phyloP scores from a whole-genome alignment of 164 flowering plant genomes.

The Stephania japonica region DNA sequence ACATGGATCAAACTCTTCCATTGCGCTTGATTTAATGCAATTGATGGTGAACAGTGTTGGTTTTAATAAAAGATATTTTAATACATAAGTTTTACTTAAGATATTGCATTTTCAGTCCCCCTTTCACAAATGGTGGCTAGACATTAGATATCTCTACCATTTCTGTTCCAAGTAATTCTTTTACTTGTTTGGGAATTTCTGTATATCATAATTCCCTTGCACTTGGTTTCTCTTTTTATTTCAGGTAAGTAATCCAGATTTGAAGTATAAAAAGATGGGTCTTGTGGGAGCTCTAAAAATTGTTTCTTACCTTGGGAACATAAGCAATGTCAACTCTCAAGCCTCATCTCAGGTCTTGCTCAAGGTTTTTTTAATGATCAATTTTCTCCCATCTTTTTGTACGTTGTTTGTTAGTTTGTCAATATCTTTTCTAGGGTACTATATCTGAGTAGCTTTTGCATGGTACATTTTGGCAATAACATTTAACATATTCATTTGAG shows the following conservation, averaged over 20 bases:
- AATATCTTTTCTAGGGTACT: background rate
- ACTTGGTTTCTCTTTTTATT: constrained; percentile 3
- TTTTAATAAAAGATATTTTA: background rate
- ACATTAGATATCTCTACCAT: background rate
- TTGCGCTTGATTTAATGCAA: too few relatives aligned
- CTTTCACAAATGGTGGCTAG: background rate
- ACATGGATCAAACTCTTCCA: too few relatives aligned
- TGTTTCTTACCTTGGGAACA: constrained; percentile 60
- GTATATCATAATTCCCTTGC: background rate
- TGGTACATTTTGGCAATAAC: background rate
- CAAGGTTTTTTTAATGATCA: background rate
- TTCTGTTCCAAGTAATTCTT: background rate
- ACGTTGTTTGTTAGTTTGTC: background rate
- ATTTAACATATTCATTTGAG: background rate
- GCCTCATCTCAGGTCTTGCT: constrained; percentile 40
- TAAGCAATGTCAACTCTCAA: constrained; percentile 18
- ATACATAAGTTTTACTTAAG: background rate
- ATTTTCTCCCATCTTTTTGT: background rate
- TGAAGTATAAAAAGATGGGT: constrained; percentile 82
- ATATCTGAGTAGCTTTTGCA: background rate
- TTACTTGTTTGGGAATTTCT: background rate
- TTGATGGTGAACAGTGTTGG: background rate
- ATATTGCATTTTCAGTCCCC: background rate
- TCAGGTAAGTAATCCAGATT: constrained; percentile 64
- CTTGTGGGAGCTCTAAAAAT: constrained; percentile 70